These are phyloP conservation scores for Penicillium sp. DNA, from an alignment of 2,329 filamentous ascomycete species.

Conservation along the genomic window DNA sequence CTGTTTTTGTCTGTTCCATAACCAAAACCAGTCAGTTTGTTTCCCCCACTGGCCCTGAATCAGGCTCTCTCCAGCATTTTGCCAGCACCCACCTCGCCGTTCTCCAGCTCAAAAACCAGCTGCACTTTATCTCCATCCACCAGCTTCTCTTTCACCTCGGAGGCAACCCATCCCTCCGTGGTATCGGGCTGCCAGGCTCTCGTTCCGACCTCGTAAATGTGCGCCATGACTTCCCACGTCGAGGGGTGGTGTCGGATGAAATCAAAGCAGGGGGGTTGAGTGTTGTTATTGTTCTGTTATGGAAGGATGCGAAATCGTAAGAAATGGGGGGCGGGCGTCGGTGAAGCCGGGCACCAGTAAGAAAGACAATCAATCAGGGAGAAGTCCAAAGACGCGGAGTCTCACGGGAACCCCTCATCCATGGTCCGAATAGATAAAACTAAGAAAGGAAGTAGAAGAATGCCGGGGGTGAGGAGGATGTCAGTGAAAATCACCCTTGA, in stretches of 20 bases:
- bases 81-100: slow-evolving; percentile 74
- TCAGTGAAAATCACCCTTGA: slow-evolving; percentile 23
- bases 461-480: slow-evolving; percentile 4
- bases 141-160: slow-evolving; percentile 86
- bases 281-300: background rate
- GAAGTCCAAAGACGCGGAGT: slow-evolving; percentile 31
- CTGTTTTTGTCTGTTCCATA: slow-evolving; percentile 68
- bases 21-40: background rate
- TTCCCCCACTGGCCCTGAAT: background rate
- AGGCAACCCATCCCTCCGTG: slow-evolving; percentile 96
- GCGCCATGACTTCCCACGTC: slow-evolving; percentile 68
- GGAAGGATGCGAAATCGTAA: slow-evolving; percentile 8
- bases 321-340: slow-evolving; percentile 6
- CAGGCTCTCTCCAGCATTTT: background rate
- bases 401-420: slow-evolving; percentile 29
- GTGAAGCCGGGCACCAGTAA: slow-evolving; percentile 9
- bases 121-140: slow-evolving; percentile 83
- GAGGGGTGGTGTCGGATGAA: slow-evolving; percentile 6
- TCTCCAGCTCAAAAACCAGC: slow-evolving; percentile 86
- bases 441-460: slow-evolving; percentile 17
- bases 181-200: slow-evolving; percentile 97
- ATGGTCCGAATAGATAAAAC: slow-evolving; percentile 27
- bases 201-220: slow-evolving; percentile 94
- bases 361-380: slow-evolving; percentile 15
- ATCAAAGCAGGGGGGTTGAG: slow-evolving; percentile 12